Evolutionary conservation across 805 yeast genomes (phyloP).

Genomic region (Lipomyces mesembrius): DNA sequence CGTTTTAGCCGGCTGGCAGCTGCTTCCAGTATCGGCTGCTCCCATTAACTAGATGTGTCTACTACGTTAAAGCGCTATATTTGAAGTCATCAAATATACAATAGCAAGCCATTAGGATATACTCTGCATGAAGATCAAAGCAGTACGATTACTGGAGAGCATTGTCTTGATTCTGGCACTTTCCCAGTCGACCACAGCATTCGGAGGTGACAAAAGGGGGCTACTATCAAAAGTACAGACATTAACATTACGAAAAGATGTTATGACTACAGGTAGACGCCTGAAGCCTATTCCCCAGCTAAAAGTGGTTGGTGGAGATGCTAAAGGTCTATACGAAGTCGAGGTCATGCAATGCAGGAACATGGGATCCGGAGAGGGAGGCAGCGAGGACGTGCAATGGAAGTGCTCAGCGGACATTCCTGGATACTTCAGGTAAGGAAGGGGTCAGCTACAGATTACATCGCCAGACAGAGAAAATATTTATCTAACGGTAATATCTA

Average conservation of each 20-base stretch:
- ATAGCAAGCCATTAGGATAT: not conserved
- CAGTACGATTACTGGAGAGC: not conserved
- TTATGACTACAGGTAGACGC: slow-evolving; percentile 21
- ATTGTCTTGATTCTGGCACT: not conserved
- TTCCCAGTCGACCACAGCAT: not conserved
- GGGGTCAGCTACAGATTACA: not conserved
- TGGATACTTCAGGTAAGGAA: slow-evolving; percentile 28
- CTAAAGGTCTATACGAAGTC: slow-evolving; percentile 27
- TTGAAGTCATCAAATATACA: not conserved
- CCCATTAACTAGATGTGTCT: not conserved
- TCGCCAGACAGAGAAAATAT: not conserved
- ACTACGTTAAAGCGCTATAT: not conserved
- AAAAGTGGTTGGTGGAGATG: slow-evolving; percentile 31
- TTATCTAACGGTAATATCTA: slow-evolving; percentile 4
- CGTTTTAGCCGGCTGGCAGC: not conserved
- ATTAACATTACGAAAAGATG: slow-evolving; percentile 24
- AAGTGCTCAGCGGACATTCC: slow-evolving; percentile 35
- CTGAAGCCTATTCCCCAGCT: slow-evolving; percentile 25
- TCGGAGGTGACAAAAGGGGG: slow-evolving; percentile 1
- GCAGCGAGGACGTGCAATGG: slow-evolving; percentile 36
- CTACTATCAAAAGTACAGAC: slow-evolving; percentile 23
- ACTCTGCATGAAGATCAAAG: not conserved
- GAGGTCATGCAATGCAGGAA: slow-evolving; percentile 33
- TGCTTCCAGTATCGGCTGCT: not conserved
- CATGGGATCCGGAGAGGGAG: slow-evolving; percentile 35